phyloP scores from a whole-genome alignment of 2,329 filamentous ascomycete species.

The Trichoderma harzianum region DNA sequence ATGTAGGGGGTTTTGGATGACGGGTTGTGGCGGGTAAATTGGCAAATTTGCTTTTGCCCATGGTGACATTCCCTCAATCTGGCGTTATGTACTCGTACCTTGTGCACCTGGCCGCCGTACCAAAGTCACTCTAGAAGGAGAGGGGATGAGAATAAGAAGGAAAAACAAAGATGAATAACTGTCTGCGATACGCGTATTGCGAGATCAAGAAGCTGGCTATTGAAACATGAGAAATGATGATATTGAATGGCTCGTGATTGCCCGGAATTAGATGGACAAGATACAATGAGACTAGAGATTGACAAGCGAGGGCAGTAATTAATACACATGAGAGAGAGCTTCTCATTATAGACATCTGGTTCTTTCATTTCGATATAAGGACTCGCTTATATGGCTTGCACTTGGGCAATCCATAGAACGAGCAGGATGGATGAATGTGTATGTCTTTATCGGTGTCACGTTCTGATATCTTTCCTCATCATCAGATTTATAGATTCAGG shows the following conservation, averaged over 20 bases:
- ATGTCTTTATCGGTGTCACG: no score
- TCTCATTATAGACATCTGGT: neutral
- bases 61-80: neutral
- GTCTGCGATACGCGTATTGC: neutral
- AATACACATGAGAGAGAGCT: neutral
- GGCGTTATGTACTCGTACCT: neutral
- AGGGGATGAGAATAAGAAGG: neutral
- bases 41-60: neutral
- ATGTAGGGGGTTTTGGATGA: neutral
- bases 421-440: no score
- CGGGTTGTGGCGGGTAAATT: neutral
- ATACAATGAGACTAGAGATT: neutral
- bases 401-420: no score
- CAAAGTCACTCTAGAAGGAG: neutral
- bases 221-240: neutral
- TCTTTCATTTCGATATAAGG: neutral
- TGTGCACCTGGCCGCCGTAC: neutral
- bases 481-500: no score
- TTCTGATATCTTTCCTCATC: no score
- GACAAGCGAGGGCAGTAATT: neutral
- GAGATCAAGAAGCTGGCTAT: neutral
- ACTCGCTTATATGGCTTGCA: no score
- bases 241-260: neutral
- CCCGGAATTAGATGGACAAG: neutral
- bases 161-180: neutral